Evolutionary conservation across 441 rosid species (phyloP).

Genomic region (Brassica hybrid): DNA sequence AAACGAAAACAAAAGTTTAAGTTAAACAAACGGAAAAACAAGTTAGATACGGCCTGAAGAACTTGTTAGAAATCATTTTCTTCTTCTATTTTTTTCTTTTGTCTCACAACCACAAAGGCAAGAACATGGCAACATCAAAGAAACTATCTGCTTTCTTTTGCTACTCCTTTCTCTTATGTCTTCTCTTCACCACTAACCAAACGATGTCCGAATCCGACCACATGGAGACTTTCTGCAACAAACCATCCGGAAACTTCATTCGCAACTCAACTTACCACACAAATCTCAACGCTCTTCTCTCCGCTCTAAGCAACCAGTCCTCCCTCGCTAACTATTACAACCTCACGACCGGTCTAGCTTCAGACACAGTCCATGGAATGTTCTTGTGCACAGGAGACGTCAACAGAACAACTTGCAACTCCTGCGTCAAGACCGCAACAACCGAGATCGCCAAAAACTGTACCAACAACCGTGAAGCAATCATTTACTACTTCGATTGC

Average conservation of each 20-base stretch:
- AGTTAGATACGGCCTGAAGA: neutral
- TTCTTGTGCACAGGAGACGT: slow-evolving; percentile 31
- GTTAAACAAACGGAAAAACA: slow-evolving; percentile 5
- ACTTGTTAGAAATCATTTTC: neutral
- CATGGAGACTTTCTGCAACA: slow-evolving; percentile 23
- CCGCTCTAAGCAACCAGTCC: slow-evolving; percentile 18
- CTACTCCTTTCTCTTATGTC: slow-evolving; percentile 10
- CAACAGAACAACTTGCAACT: slow-evolving; percentile 31
- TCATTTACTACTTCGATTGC: slow-evolving; percentile 25
- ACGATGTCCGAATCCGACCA: slow-evolving; percentile 5
- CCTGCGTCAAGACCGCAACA: slow-evolving; percentile 30
- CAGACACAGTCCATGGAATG: slow-evolving; percentile 35
- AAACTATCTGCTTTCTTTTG: slow-evolving; percentile 6
- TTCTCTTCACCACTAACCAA: slow-evolving; percentile 10
- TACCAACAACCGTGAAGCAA: slow-evolving; percentile 26
- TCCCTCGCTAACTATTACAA: slow-evolving; percentile 24
- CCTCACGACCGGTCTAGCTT: slow-evolving; percentile 28
- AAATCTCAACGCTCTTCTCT: slow-evolving; percentile 29
- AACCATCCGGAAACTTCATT: slow-evolving; percentile 11
- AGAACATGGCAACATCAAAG: slow-evolving; percentile 20
- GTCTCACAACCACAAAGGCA: neutral
- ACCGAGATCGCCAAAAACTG: slow-evolving; percentile 20
- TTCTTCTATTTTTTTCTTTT: neutral
- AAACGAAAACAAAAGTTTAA: neutral
- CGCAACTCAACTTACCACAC: slow-evolving; percentile 32